Percentiles rank a stretch among this genome's conserved stretches.
Evolutionary conservation across 129 eudicot genomes (phyloP).

Genomic region (Tagetes patula): DNA sequence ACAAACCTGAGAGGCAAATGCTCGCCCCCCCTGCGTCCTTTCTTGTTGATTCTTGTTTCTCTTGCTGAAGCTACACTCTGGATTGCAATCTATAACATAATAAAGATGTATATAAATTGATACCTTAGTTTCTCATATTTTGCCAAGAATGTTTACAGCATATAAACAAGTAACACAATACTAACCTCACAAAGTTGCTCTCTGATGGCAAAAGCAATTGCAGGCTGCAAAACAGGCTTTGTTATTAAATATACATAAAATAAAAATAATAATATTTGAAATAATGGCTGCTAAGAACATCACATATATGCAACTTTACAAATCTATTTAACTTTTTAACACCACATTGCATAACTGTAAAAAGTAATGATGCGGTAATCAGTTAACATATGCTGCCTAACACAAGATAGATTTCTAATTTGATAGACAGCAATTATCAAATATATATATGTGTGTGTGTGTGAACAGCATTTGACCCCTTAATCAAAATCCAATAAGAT

Average conservation of each 20-base stretch:
- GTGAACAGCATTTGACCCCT: constrained; percentile 3
- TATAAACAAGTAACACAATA: constrained; percentile 15
- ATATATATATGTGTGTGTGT: not conserved
- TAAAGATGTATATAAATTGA: not conserved
- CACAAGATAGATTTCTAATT: not conserved
- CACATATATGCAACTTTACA: not conserved
- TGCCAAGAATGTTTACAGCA: not conserved
- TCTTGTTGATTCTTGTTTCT: constrained; percentile 73
- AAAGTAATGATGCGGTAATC: not conserved
- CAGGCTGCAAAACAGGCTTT: constrained; percentile 61
- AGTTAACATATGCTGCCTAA: not conserved
- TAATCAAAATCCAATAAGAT: constrained; percentile 7
- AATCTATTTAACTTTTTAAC: not conserved
- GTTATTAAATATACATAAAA: constrained; percentile 1
- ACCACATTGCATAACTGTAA: not conserved
- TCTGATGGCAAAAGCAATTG: constrained; percentile 83
- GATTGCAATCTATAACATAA: constrained; percentile 59
- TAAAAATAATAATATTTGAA: not conserved
- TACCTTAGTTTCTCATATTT: constrained; percentile 3
- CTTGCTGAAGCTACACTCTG: constrained; percentile 83
- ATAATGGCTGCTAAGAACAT: not conserved
- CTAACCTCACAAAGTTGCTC: constrained; percentile 93
- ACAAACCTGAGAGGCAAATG: constrained; percentile 59
- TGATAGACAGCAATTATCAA: not conserved
- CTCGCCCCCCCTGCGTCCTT: constrained; percentile 74